Evolutionary conservation across 495 filamentous ascomycete genomes (phyloP).

Genomic region (Cladorrhinum samala): DNA sequence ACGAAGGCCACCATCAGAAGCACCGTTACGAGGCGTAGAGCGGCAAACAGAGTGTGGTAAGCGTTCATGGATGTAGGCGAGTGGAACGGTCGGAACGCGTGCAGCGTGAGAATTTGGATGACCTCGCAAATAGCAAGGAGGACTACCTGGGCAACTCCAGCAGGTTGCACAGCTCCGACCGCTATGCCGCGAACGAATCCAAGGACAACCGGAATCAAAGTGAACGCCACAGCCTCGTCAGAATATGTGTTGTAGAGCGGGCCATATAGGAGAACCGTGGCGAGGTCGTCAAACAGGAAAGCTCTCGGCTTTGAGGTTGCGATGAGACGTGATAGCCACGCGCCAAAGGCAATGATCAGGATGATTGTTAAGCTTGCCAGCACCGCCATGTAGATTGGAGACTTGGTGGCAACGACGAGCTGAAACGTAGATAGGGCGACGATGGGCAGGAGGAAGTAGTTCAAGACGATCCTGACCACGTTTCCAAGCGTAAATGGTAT

Average conservation of each 20-base stretch:
- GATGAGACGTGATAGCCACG: slow-evolving; percentile 77
- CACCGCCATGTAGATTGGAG: slow-evolving; percentile 61
- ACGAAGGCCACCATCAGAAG: slow-evolving; percentile 84
- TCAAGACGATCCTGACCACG: slow-evolving; percentile 80
- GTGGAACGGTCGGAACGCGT: slow-evolving; percentile 86
- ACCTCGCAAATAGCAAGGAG: slow-evolving; percentile 91
- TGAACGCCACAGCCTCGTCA: slow-evolving; percentile 77
- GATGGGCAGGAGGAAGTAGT: slow-evolving; percentile 83
- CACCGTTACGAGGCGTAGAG: slow-evolving; percentile 68
- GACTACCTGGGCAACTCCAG: slow-evolving; percentile 86
- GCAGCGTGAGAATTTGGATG: slow-evolving; percentile 77
- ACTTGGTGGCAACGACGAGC: slow-evolving; percentile 64
- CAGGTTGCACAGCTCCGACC: slow-evolving; percentile 86
- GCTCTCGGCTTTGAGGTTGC: slow-evolving; percentile 72
- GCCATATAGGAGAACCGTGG: slow-evolving; percentile 83
- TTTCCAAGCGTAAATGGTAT: slow-evolving; percentile 88
- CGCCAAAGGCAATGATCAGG: slow-evolving; percentile 60
- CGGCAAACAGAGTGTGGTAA: slow-evolving; percentile 80
- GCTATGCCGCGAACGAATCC: slow-evolving; percentile 82
- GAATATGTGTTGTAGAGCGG: slow-evolving; percentile 98
- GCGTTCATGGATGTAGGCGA: slow-evolving; percentile 95
- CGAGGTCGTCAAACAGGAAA: slow-evolving; percentile 85
- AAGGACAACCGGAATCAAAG: slow-evolving; percentile 75
- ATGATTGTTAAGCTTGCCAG: slow-evolving; percentile 69
- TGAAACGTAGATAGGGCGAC: slow-evolving; percentile 86